Evolutionary conservation across 345 rosid species (phyloP).

Genomic region (Populus deltoides): DNA sequence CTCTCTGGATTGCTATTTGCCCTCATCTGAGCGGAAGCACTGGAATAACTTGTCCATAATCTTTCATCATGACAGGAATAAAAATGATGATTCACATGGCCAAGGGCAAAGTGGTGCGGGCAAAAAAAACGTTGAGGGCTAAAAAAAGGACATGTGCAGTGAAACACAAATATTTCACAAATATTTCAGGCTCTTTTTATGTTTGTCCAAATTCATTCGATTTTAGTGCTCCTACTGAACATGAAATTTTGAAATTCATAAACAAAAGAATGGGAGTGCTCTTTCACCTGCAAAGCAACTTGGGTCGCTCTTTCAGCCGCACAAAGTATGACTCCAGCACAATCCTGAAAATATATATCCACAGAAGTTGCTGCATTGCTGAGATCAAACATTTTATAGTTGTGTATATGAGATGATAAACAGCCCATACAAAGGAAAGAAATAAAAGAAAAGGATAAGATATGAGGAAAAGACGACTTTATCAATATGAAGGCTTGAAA

Average conservation of each 20-base stretch:
- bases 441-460: background rate
- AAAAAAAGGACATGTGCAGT: too few relatives aligned
- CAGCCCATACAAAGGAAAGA: background rate
- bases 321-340: slow-evolving; percentile 88
- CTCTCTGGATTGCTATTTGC: background rate
- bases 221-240: background rate
- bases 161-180: too few relatives aligned
- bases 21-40: too few relatives aligned
- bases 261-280: slow-evolving; percentile 1
- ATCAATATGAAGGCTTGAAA: background rate
- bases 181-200: too few relatives aligned
- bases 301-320: slow-evolving; percentile 97
- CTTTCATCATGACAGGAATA: too few relatives aligned
- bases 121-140: too few relatives aligned
- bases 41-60: too few relatives aligned
- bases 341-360: slow-evolving; percentile 52
- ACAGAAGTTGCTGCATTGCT: background rate
- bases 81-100: too few relatives aligned
- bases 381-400: background rate
- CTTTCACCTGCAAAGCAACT: slow-evolving; percentile 86
- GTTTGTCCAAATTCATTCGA: too few relatives aligned
- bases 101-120: too few relatives aligned
- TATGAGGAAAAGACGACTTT: background rate
- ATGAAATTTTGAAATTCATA: background rate
- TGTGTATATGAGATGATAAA: background rate